Evolutionary conservation across 2,329 filamentous ascomycete species (phyloP).

Genomic region (Exophiala spinifera): DNA sequence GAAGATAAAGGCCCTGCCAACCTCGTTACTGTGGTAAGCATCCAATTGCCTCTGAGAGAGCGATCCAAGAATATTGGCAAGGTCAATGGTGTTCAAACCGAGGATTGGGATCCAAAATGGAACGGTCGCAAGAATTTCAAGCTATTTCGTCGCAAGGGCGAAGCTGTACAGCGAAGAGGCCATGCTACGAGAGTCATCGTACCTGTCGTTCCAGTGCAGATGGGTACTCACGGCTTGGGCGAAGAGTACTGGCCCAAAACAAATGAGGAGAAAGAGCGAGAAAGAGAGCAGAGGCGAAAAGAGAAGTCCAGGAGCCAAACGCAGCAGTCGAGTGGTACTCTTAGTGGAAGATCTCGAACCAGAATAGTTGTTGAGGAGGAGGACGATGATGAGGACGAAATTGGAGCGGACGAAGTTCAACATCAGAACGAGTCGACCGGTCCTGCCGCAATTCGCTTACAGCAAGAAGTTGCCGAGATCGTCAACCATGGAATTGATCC

Average conservation of each 20-base stretch:
- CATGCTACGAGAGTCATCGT: conserved; percentile 59
- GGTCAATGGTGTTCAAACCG: conserved; percentile 40
- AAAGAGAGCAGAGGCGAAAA: conserved; percentile 34
- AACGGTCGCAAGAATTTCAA: conserved; percentile 97
- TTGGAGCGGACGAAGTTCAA: not conserved
- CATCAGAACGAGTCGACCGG: conserved; percentile 7
- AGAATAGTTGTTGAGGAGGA: conserved; percentile 20
- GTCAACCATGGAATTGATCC: conserved; percentile 27
- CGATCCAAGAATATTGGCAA: conserved; percentile 30
- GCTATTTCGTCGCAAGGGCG: conserved; percentile 66
- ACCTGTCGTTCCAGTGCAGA: conserved; percentile 65
- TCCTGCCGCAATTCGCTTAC: conserved; percentile 20
- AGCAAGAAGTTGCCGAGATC: conserved; percentile 27
- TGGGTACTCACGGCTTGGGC: conserved; percentile 69
- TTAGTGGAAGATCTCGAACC: conserved; percentile 15
- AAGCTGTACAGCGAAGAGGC: conserved; percentile 33
- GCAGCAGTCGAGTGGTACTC: conserved; percentile 22
- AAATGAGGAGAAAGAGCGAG: conserved; percentile 32
- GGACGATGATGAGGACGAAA: conserved; percentile 30
- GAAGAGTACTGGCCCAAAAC: conserved; percentile 67
- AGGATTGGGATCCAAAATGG: conserved; percentile 83
- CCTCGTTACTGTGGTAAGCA: conserved; percentile 72
- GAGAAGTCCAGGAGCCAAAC: conserved; percentile 27
- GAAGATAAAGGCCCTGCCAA: conserved; percentile 59
- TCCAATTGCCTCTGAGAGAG: conserved; percentile 55